These are phyloP conservation scores for Citrus maxima DNA, from an alignment of 345 rosid genomes.

Conservation along the genomic window DNA sequence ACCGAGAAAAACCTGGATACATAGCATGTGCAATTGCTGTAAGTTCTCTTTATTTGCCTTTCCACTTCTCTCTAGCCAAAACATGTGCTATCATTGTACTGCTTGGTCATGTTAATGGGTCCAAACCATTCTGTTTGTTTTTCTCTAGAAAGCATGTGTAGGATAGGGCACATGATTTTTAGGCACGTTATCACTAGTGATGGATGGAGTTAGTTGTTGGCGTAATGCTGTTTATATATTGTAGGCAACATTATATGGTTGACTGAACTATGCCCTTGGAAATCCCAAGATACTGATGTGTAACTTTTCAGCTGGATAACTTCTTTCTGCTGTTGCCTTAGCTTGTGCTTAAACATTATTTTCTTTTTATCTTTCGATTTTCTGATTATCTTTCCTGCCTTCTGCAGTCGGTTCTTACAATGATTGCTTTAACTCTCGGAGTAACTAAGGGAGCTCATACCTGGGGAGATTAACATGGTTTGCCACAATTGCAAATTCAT, in stretches of 20 bases:
- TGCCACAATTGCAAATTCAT: slow-evolving; percentile 1
- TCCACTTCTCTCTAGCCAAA: not conserved
- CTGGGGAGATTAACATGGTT: slow-evolving; percentile 36
- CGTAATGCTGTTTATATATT: not conserved
- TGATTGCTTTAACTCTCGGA: slow-evolving; percentile 60
- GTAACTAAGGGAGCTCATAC: slow-evolving; percentile 41
- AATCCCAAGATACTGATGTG: not conserved
- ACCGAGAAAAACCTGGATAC: slow-evolving; percentile 85
- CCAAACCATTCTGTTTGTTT: not conserved
- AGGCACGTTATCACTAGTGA: not conserved
- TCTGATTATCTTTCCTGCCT: not conserved
- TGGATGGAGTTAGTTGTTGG: not conserved
- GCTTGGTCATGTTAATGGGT: not conserved
- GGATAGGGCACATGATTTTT: not conserved
- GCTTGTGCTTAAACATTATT: not conserved
- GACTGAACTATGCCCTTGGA: not conserved
- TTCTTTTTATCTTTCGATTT: not conserved
- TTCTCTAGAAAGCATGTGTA: not conserved
- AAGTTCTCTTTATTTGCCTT: slow-evolving; percentile 23
- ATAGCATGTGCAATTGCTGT: slow-evolving; percentile 79
- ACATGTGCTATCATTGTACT: not conserved
- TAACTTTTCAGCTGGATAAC: not conserved
- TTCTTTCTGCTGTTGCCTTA: not conserved
- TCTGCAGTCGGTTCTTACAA: slow-evolving; percentile 56
- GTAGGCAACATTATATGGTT: not conserved